Evolutionary conservation across 148 eudicot genomes (phyloP).

Genomic region (Vaccinium myrtillus): DNA sequence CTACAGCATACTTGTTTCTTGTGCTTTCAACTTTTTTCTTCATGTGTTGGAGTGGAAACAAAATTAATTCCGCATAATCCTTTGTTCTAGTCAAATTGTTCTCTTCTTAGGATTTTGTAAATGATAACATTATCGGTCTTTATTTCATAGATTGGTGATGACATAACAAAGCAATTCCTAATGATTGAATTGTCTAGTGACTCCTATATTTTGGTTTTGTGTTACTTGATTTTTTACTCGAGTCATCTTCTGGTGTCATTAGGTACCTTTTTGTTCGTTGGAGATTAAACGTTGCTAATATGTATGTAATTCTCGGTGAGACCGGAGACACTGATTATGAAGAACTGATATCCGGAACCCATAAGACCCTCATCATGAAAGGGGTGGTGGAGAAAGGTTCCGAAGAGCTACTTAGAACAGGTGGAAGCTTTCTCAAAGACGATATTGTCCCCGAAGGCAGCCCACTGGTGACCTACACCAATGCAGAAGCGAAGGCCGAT

Average conservation of each 20-base stretch:
- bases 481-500: slow-evolving; percentile 34
- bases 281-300: slow-evolving; percentile 70
- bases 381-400: slow-evolving; percentile 60
- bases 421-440: slow-evolving; percentile 56
- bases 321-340: slow-evolving; percentile 77
- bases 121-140: background rate
- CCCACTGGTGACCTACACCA: slow-evolving; percentile 42
- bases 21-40: background rate
- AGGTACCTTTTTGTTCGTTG: slow-evolving; percentile 77
- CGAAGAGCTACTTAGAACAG: slow-evolving; percentile 51
- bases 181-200: background rate
- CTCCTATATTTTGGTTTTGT: background rate
- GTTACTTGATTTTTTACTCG: background rate
- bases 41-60: background rate
- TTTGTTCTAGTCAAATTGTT: background rate
- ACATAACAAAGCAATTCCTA: background rate
- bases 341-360: slow-evolving; percentile 64
- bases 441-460: slow-evolving; percentile 63
- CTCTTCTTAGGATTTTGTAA: background rate
- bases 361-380: slow-evolving; percentile 64
- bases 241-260: background rate
- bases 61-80: background rate
- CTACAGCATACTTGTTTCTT: background rate
- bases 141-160: background rate
- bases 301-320: slow-evolving; percentile 71